Evolutionary conservation across 2,329 filamentous ascomycete genomes (phyloP), one percentile per base, ranked within the genome.

Genomic region (Cadophora luteo-olivacea): DNA sequence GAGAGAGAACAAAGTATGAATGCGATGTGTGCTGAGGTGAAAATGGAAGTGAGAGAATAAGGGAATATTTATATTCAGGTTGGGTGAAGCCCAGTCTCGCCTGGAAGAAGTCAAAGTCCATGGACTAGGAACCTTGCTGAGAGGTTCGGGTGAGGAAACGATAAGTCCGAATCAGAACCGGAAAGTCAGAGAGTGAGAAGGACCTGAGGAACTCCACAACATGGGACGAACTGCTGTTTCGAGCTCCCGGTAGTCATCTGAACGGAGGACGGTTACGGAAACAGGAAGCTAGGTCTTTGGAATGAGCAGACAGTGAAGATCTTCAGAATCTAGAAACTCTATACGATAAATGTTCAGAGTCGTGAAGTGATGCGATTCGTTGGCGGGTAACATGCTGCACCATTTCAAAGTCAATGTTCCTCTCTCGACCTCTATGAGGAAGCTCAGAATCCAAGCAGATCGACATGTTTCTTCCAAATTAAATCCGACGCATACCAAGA

Each of bases 31-130:
- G 9, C n/a, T 48, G 38, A 49, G 8, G 0, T 29, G 38, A 33
- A 54, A 71, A 38, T 63, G 75, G 57, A 58, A 16, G 9, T 45
- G 14, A 14, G 16, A n/a, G 19, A 4, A 49, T 9, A 58, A 5
- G 54, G n/a, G 19, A 38, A 2, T 58, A 58, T 38, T 58, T 58
- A 58, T 38, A n/a, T 38, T 24, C 16, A 14, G 4, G 32, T 38
- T 32, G 2, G 55, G 38, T 24, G 29, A n/a, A 7, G 33, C 38
- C 32, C 3, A 14, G 55, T 22, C 9, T 25, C 19, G 33, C 33
- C 16, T 14, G n/a, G 33, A 24, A 41, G n/a, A 14, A 24, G 4
- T 38, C n/a, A 58, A 22, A 11, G 9, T 24, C 12, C 22, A 7
- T 6, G 19, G 6, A 1, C 4, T 4, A 29, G 38, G 9, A 9